These are phyloP conservation scores for Madurella mycetomatis DNA, from an alignment of 2,329 filamentous ascomycete genomes.

Conservation along the genomic window DNA sequence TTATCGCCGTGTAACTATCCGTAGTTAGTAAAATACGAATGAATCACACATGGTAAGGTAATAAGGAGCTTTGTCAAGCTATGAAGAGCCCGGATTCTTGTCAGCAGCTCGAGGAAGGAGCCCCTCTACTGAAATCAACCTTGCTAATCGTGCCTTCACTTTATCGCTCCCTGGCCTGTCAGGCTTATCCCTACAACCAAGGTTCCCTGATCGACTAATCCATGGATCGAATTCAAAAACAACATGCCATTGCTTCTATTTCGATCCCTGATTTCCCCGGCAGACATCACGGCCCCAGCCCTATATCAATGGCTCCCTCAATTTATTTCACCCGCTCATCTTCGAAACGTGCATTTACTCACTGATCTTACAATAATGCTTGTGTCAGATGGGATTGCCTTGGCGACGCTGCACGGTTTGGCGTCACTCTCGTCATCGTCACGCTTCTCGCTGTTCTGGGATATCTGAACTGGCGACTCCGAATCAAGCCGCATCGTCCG, in stretches of 20 bases:
- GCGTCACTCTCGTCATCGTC: constrained; percentile 10
- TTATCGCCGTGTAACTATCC: too few relatives aligned
- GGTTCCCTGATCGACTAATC: too few relatives aligned
- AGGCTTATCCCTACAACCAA: too few relatives aligned
- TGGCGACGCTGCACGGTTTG: constrained; percentile 11
- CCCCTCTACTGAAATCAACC: too few relatives aligned
- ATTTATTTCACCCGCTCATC: background rate
- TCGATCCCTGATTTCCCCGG: background rate
- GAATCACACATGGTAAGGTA: too few relatives aligned
- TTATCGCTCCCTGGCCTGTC: too few relatives aligned
- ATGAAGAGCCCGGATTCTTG: too few relatives aligned
- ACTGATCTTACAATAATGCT: background rate
- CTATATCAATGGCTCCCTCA: background rate
- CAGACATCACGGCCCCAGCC: background rate
- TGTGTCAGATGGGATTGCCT: constrained; percentile 11
- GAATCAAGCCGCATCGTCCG: background rate
- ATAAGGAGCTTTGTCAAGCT: too few relatives aligned
- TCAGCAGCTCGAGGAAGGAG: too few relatives aligned
- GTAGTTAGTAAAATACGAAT: too few relatives aligned
- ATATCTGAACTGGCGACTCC: constrained; percentile 13
- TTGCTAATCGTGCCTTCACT: too few relatives aligned
- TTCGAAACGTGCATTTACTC: background rate
- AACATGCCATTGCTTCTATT: background rate
- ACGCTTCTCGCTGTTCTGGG: background rate
- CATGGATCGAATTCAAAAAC: too few relatives aligned